phyloP scores from a whole-genome alignment of 345 rosid species.

The Cardiospermum halicacabum region DNA sequence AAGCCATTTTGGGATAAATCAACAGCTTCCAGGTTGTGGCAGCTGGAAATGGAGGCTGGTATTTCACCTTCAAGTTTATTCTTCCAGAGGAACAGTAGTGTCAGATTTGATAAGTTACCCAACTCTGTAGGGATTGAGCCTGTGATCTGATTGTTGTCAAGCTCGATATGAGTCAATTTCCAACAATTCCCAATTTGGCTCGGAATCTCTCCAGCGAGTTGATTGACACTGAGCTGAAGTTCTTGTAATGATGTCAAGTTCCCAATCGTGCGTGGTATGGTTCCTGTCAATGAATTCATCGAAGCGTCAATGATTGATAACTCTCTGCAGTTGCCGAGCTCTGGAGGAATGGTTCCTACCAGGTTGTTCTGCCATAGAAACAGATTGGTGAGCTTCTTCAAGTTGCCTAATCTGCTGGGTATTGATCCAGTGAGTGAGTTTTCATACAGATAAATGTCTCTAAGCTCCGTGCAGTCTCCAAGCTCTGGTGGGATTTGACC shows the following conservation, averaged over 20 bases:
- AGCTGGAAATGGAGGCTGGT: slow-evolving; percentile 54
- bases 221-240: slow-evolving; percentile 72
- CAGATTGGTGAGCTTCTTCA: slow-evolving; percentile 48
- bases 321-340: slow-evolving; percentile 60
- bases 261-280: slow-evolving; percentile 60
- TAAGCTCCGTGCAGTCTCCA: slow-evolving; percentile 65
- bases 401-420: slow-evolving; percentile 48
- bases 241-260: slow-evolving; percentile 50
- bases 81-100: slow-evolving; percentile 76
- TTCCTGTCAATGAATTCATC: slow-evolving; percentile 69
- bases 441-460: slow-evolving; percentile 67
- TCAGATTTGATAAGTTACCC: slow-evolving; percentile 51
- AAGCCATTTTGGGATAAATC: slow-evolving; percentile 73
- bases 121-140: slow-evolving; percentile 69
- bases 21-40: slow-evolving; percentile 65
- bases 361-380: slow-evolving; percentile 75
- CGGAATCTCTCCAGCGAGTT: slow-evolving; percentile 75
- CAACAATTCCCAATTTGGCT: slow-evolving; percentile 47
- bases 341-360: slow-evolving; percentile 65
- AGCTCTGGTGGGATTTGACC: slow-evolving; percentile 78
- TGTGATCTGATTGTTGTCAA: slow-evolving; percentile 74
- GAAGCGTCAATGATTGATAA: slow-evolving; percentile 61
- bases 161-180: slow-evolving; percentile 60
- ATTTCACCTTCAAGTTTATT: slow-evolving; percentile 75
- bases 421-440: slow-evolving; percentile 72